Evolutionary conservation across 2,329 filamentous ascomycete genomes (phyloP).

Genomic region (Cercospora janseana): DNA sequence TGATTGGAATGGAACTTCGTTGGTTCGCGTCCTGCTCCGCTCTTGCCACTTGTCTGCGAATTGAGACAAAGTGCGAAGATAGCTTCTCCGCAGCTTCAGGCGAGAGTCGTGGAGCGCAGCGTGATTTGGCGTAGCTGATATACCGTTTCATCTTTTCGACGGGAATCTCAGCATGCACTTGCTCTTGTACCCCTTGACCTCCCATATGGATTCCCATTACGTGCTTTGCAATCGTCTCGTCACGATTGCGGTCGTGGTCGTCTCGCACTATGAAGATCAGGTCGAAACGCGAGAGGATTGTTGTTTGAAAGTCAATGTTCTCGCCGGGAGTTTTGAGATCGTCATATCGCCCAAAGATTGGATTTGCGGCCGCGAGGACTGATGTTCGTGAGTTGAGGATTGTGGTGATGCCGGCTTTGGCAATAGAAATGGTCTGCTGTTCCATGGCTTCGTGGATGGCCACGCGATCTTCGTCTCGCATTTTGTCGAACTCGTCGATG

Average conservation of each 20-base stretch:
- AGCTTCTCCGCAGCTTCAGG: conserved; percentile 92
- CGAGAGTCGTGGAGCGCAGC: conserved; percentile 87
- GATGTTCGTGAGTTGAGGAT: conserved; percentile 95
- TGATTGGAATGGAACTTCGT: conserved; percentile 93
- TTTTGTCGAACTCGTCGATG: conserved; percentile 99
- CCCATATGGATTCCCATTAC: conserved; percentile 98
- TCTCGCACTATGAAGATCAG: conserved; percentile 99
- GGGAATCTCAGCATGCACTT: conserved; percentile 84
- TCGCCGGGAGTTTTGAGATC: conserved; percentile 96
- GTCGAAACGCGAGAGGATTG: conserved; percentile 95
- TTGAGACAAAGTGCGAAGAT: conserved; percentile 94
- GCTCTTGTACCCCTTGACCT: conserved; percentile 76
- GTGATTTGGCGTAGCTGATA: conserved; percentile 94
- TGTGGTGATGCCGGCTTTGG: conserved; percentile 96
- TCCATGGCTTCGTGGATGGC: conserved; percentile 99
- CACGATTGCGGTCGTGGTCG: conserved; percentile 83
- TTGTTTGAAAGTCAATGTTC: conserved; percentile 99
- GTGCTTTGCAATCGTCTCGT: conserved; percentile 92
- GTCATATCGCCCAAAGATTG: conserved; percentile 96
- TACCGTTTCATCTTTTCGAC: conserved; percentile 98
- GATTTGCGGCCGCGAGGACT: conserved; percentile 92
- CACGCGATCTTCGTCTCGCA: conserved; percentile 95
- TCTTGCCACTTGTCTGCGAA: conserved; percentile 88
- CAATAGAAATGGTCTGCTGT: conserved; percentile 98
- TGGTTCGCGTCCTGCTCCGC: conserved; percentile 86